A percentile compares a stretch with the other conserved stretches of the same genome.
Evolutionary conservation across 1,139 yeast genomes (phyloP).

Genomic region (Candida albicans): DNA sequence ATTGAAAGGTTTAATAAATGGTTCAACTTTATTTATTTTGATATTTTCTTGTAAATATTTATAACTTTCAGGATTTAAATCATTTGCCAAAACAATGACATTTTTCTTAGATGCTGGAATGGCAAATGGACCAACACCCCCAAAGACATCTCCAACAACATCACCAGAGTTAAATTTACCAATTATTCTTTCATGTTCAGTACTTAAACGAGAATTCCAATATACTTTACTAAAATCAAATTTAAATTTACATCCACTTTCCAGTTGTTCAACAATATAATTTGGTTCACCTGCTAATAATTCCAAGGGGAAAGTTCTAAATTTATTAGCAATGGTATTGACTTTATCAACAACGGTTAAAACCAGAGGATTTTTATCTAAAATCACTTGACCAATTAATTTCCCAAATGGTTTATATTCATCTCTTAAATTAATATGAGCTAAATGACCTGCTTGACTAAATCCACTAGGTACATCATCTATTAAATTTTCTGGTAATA

Average conservation of each 20-base stretch:
- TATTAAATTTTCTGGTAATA: slow-evolving; percentile 68
- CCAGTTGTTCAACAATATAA: slow-evolving; percentile 81
- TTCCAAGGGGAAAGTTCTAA: slow-evolving; percentile 92
- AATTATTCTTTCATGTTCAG: slow-evolving; percentile 88
- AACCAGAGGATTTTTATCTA: slow-evolving; percentile 80
- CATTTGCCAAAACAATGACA: slow-evolving; percentile 85
- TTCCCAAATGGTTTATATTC: slow-evolving; percentile 82
- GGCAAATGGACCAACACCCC: slow-evolving; percentile 98
- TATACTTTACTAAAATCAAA: slow-evolving; percentile 93
- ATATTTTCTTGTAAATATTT: slow-evolving; percentile 69
- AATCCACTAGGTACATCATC: slow-evolving; percentile 88
- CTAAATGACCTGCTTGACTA: slow-evolving; percentile 93
- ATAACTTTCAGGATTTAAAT: slow-evolving; percentile 85
- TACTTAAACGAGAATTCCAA: slow-evolving; percentile 94
- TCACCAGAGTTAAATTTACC: slow-evolving; percentile 58
- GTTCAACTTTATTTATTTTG: slow-evolving; percentile 56
- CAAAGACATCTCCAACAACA: slow-evolving; percentile 92
- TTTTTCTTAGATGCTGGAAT: slow-evolving; percentile 90
- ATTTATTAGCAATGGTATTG: slow-evolving; percentile 81
- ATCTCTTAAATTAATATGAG: slow-evolving; percentile 83
- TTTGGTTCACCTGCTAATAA: slow-evolving; percentile 81
- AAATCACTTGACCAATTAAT: slow-evolving; percentile 84
- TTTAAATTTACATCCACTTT: slow-evolving; percentile 79
- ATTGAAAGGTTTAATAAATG: slow-evolving; percentile 64
- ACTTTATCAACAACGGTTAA: slow-evolving; percentile 94